Base-by-base conservation (phyloP, 768 basidiomycete species). In the Podaxis sp. region DNA sequence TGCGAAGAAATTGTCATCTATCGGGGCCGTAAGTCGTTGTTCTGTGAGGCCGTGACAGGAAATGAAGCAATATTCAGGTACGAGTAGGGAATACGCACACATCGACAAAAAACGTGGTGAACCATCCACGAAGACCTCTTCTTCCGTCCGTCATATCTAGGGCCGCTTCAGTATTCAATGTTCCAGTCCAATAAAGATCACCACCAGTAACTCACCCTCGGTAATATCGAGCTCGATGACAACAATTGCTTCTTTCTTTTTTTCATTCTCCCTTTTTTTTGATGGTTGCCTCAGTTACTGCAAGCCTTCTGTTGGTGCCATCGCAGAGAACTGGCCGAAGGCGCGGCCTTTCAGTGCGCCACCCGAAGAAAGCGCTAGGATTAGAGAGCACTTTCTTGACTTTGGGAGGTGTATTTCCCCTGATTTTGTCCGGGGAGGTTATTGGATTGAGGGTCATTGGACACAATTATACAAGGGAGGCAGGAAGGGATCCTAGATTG, bases 141-240 rank as follows among this genome's bases (percentile, higher is more conserved):
- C 52, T 64, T 26, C 73, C 75, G 61, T 85, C 86, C 6, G 85
- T 57, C 85, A 87, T 86, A 63, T 87, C 85, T 87, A 54, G 19
- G 6, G 19, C 4, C 1, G 19, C 4, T 30, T 30, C 30, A 30
- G 30, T 30, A n/a, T 12, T 17, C 54, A 24, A 15, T 1, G 4
- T 46, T 54, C 19, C 24, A 15, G 9, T 13, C 26, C 44, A 30
- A 36, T 3, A 24, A n/a, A 4, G 48, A 13, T 15, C 28, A n/a
- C 9, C 15, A 17, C 17, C 36, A 11, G 11, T 30, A 4, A 67
- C 70, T 19, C 40, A 82, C 82, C 80, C 68, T 78, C 73, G 36
- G 74, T 69, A 12, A 83, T 80, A 11, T 67, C 72, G 28, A 77
- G 70, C 64, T 81, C 81, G 42, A 71, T 64, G 0, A 83, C 80